Evolutionary conservation across 2,329 filamentous ascomycete species (phyloP).

Genomic region (Ophiocordyceps camponoti-saundersi): DNA sequence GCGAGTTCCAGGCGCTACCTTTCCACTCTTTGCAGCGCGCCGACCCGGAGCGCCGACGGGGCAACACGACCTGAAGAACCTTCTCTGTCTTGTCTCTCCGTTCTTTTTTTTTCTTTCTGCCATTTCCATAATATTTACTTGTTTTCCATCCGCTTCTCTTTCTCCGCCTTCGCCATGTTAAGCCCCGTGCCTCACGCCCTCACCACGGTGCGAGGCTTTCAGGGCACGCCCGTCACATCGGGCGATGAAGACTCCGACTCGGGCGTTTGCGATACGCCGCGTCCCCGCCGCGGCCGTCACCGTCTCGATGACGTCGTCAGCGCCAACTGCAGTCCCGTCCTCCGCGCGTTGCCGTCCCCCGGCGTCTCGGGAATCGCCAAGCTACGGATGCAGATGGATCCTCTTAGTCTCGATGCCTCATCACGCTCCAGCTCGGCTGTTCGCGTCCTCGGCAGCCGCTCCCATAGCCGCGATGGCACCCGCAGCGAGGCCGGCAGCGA

Average conservation of each 20-base stretch:
- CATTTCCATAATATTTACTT: neutral
- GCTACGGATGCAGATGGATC: constrained; percentile 66
- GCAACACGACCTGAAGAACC: constrained; percentile 26
- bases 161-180: constrained; percentile 20
- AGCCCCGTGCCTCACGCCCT: constrained; percentile 29
- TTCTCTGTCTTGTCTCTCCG: neutral
- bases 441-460: constrained; percentile 35
- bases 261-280: constrained; percentile 20
- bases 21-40: constrained; percentile 34
- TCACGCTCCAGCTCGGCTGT: constrained; percentile 40
- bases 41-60: constrained; percentile 42
- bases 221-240: constrained; percentile 33
- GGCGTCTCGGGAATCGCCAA: constrained; percentile 61
- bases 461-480: constrained; percentile 37
- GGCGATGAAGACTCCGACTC: constrained; percentile 42
- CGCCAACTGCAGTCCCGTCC: constrained; percentile 43
- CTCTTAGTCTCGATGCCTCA: constrained; percentile 46
- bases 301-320: constrained; percentile 40
- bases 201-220: constrained; percentile 39
- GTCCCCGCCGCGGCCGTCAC: constrained; percentile 20
- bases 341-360: constrained; percentile 35
- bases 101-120: neutral
- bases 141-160: too few relatives aligned
- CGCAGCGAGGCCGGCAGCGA: constrained; percentile 34
- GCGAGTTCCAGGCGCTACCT: constrained; percentile 26